phyloP scores from a whole-genome alignment of 2,329 filamentous ascomycete genomes.

The Exophiala aquamarina region DNA sequence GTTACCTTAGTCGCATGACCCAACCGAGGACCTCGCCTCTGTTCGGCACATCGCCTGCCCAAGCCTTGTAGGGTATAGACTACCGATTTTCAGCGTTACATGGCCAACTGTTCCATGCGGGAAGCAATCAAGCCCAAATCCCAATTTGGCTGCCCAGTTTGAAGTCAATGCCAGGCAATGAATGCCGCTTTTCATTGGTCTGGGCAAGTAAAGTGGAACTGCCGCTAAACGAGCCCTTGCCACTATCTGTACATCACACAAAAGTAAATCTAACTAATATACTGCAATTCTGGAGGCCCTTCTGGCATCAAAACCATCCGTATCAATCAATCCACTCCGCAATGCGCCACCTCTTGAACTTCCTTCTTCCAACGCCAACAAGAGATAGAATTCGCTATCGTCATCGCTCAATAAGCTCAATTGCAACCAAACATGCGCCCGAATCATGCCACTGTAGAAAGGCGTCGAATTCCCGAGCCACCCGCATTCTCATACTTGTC shows the following conservation, averaged over 20 bases:
- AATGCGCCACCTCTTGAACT: slow-evolving; percentile 5
- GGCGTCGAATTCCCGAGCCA: slow-evolving; percentile 14
- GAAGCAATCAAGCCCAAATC: too few relatives aligned
- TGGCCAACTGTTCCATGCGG: too few relatives aligned
- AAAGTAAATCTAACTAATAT: slow-evolving; percentile 19
- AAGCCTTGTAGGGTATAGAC: too few relatives aligned
- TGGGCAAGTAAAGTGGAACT: not conserved
- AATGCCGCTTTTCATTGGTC: slow-evolving; percentile 23
- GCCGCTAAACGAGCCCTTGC: not conserved
- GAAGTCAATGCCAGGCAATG: too few relatives aligned
- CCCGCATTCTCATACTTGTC: slow-evolving; percentile 62
- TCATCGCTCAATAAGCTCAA: slow-evolving; percentile 2
- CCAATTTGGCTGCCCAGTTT: not conserved
- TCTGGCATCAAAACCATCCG: not conserved
- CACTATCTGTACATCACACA: slow-evolving; percentile 12
- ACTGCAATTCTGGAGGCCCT: too few relatives aligned
- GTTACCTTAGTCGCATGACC: too few relatives aligned
- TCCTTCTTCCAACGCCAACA: not conserved
- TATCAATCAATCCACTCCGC: too few relatives aligned
- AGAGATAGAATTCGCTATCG: slow-evolving; percentile 1
- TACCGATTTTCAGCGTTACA: too few relatives aligned
- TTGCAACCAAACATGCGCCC: not conserved
- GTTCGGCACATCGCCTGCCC: too few relatives aligned
- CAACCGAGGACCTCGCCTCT: too few relatives aligned
- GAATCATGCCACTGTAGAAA: slow-evolving; percentile 24